Evolutionary conservation across 495 filamentous ascomycete species (phyloP).

Genomic region (Neurospora intermedia): DNA sequence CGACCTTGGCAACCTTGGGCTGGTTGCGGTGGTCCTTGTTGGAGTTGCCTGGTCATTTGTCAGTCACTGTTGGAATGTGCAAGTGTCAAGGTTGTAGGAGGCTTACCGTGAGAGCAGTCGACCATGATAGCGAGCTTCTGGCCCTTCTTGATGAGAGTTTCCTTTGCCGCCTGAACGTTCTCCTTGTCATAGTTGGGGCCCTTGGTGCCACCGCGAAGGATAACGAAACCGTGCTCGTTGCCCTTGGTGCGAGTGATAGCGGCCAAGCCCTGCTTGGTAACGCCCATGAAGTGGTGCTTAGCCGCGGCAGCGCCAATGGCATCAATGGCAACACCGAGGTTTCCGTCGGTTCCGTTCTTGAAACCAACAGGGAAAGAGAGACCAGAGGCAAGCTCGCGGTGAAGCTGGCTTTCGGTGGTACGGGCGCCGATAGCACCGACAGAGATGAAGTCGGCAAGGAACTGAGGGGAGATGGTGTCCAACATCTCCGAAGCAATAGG

Average conservation of each 20-base stretch:
- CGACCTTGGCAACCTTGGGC: constrained; percentile 74
- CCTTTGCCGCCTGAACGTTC: constrained; percentile 66
- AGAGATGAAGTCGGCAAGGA: constrained; percentile 88
- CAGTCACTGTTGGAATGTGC: constrained; percentile 5
- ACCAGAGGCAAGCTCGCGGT: constrained; percentile 92
- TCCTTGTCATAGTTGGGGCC: constrained; percentile 93
- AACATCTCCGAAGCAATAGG: constrained; percentile 97
- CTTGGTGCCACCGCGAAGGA: constrained; percentile 79
- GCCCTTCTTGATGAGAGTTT: constrained; percentile 72
- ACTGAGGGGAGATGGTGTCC: constrained; percentile 93
- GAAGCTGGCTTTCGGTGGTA: constrained; percentile 94
- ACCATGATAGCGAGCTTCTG: constrained; percentile 91
- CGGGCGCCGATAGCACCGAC: constrained; percentile 92
- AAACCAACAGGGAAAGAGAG: constrained; percentile 97
- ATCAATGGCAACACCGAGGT: constrained; percentile 86
- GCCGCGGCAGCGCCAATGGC: constrained; percentile 86
- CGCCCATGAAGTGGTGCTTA: constrained; percentile 95
- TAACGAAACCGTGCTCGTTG: constrained; percentile 96
- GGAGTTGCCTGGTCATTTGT: constrained; percentile 48
- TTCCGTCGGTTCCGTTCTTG: constrained; percentile 99
- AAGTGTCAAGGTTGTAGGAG: neutral
- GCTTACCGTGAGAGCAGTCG: constrained; percentile 84
- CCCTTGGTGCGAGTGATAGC: constrained; percentile 87
- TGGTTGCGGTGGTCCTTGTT: constrained; percentile 78
- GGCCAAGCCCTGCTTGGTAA: constrained; percentile 96